Evolutionary conservation across 164 flowering plant species (phyloP).

Genomic region (Vitis rupestris): DNA sequence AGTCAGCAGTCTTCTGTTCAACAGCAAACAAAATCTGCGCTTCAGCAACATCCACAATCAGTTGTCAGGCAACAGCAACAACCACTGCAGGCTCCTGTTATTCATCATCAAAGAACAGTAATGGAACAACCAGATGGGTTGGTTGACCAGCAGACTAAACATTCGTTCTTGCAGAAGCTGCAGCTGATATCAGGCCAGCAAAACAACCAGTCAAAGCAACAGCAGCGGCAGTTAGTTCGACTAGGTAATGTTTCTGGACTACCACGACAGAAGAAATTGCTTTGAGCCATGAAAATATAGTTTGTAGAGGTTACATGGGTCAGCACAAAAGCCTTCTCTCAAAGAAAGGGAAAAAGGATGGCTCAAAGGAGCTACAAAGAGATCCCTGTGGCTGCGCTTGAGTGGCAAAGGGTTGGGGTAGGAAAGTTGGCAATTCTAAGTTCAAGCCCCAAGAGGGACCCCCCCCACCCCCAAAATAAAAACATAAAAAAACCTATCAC

Average conservation of each 20-base stretch:
- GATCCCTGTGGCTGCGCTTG: no score
- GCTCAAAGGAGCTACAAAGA: no score
- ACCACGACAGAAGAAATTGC: conserved; percentile 57
- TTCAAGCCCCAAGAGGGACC: no score
- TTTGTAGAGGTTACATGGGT: no score
- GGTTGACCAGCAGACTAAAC: conserved; percentile 46
- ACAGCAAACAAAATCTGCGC: conserved; percentile 50
- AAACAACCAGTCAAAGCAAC: conserved; percentile 49
- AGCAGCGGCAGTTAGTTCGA: conserved; percentile 60
- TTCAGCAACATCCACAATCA: conserved; percentile 71
- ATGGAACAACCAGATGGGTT: conserved; percentile 29
- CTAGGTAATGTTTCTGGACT: conserved; percentile 55
- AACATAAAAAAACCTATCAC: no score
- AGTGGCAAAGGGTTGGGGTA: no score
- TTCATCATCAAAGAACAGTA: conserved; percentile 65
- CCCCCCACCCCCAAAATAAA: no score
- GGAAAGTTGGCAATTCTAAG: no score
- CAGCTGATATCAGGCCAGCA: conserved; percentile 42
- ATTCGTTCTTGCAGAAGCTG: conserved; percentile 35
- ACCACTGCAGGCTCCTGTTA: conserved; percentile 44
- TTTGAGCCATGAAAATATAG: conserved; percentile 23
- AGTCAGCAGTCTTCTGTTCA: conserved; percentile 64
- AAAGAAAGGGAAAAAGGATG: no score
- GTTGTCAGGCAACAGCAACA: conserved; percentile 63
- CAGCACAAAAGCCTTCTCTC: no score